Conservation (phyloP, 2,329 filamentous ascomycete species). For the Beauveria varroae region DNA sequence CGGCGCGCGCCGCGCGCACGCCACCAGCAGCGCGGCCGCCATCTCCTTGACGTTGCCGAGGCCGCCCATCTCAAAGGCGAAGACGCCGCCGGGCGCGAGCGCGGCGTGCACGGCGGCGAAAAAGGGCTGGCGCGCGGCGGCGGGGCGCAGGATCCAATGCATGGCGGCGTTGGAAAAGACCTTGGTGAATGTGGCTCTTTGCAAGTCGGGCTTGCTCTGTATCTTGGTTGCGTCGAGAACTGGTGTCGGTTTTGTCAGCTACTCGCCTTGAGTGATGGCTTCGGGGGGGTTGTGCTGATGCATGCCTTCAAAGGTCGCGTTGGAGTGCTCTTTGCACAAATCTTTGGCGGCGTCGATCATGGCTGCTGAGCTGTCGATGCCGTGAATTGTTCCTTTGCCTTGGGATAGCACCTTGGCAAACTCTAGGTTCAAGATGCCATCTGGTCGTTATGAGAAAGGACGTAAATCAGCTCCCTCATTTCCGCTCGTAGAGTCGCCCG, state of each 20-base stretch:
- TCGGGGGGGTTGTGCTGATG: background rate
- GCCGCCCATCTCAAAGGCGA: constrained; percentile 66
- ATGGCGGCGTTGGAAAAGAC: constrained; percentile 60
- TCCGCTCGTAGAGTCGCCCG: background rate
- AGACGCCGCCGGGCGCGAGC: constrained; percentile 47
- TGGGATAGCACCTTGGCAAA: constrained; percentile 38
- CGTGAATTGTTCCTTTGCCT: constrained; percentile 44
- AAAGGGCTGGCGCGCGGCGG: constrained; percentile 37
- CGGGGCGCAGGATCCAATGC: constrained; percentile 54
- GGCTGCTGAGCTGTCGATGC: constrained; percentile 48
- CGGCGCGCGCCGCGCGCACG: constrained; percentile 40
- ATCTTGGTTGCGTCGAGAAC: constrained; percentile 41
- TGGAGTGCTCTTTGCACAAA: constrained; percentile 28
- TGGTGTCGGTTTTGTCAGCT: constrained; percentile 16
- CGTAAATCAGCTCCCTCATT: background rate
- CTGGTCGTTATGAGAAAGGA: constrained; percentile 22
- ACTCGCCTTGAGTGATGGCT: too few species aligned
- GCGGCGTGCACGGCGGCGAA: constrained; percentile 44
- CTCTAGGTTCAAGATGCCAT: constrained; percentile 51
- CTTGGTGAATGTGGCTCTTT: constrained; percentile 39
- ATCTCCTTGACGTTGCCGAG: constrained; percentile 61
- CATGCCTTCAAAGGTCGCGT: constrained; percentile 38
- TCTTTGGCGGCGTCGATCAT: constrained; percentile 50
- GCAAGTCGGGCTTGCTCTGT: constrained; percentile 25
- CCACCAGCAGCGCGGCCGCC: constrained; percentile 47